These are phyloP conservation scores for Dendrobium chrysotoxum DNA, from an alignment of 106 monocot species.

Conservation along the genomic window DNA sequence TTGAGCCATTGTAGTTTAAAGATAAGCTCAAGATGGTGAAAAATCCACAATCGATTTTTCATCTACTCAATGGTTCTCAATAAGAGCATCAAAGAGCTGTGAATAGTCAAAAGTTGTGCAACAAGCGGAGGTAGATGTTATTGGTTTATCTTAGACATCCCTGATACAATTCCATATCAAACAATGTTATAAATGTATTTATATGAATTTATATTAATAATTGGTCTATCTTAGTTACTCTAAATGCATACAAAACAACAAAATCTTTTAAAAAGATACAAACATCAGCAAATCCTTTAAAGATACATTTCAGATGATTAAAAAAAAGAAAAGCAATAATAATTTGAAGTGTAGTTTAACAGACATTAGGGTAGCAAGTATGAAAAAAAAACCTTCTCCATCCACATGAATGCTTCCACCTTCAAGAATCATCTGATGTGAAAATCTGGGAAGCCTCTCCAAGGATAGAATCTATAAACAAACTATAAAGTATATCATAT, in stretches of 20 bases:
- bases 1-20: no score
- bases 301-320: background rate
- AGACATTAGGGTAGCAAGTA: background rate
- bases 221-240: background rate
- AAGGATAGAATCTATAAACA: slow-evolving; percentile 56
- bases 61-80: background rate
- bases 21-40: no score
- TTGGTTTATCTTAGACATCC: background rate
- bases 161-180: background rate
- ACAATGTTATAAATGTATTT: background rate
- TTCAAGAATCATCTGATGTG: slow-evolving; percentile 80
- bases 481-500: background rate
- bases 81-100: background rate
- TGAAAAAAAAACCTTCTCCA: slow-evolving; percentile 61
- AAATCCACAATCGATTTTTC: background rate
- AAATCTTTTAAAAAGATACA: background rate
- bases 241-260: background rate
- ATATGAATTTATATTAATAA: background rate
- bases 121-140: background rate
- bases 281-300: background rate
- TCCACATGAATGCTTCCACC: slow-evolving; percentile 99
- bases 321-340: background rate
- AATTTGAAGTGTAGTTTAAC: background rate
- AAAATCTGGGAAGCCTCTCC: slow-evolving; percentile 71
- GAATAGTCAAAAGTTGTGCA: background rate